phyloP scores from a whole-genome alignment of 495 filamentous ascomycete genomes.

The Lichenothelia convexa region DNA sequence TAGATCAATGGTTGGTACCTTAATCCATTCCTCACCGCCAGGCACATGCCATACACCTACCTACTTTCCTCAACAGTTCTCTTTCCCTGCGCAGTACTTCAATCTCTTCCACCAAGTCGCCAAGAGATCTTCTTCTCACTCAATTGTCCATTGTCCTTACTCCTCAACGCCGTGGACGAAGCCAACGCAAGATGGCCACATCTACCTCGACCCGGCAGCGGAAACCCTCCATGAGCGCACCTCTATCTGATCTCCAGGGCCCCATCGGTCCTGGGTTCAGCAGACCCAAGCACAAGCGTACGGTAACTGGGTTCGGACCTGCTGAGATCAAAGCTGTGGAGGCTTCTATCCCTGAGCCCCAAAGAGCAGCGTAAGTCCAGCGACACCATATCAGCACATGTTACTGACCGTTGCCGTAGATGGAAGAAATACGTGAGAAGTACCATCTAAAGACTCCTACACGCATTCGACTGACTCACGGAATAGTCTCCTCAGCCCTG shows the following conservation, averaged over 20 bases:
- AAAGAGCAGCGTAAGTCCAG: slow-evolving; percentile 53
- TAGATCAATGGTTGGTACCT: no score
- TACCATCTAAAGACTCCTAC: slow-evolving; percentile 6
- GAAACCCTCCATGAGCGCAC: slow-evolving; percentile 60
- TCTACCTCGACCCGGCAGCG: slow-evolving; percentile 33
- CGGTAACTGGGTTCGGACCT: slow-evolving; percentile 77
- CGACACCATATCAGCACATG: neutral
- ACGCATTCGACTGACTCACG: neutral
- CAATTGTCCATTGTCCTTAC: slow-evolving; percentile 1
- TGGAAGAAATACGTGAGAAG: slow-evolving; percentile 62
- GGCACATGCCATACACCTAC: no score
- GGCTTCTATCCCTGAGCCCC: slow-evolving; percentile 69
- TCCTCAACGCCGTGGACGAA: slow-evolving; percentile 15
- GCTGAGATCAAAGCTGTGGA: slow-evolving; percentile 86
- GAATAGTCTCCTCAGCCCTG: slow-evolving; percentile 46
- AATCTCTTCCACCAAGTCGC: no score
- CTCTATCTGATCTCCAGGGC: slow-evolving; percentile 65
- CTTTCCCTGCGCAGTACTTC: no score
- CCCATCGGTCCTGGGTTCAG: slow-evolving; percentile 50
- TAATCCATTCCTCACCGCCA: no score
- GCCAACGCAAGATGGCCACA: slow-evolving; percentile 5
- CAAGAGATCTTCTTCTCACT: slow-evolving; percentile 1
- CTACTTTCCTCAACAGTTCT: no score
- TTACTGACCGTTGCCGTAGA: slow-evolving; percentile 19
- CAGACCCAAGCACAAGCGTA: slow-evolving; percentile 88